Evolutionary conservation across 2,329 filamentous ascomycete species (phyloP), one percentile per base, ranked within the genome.

Genomic region (Calonectria henricotiae): DNA sequence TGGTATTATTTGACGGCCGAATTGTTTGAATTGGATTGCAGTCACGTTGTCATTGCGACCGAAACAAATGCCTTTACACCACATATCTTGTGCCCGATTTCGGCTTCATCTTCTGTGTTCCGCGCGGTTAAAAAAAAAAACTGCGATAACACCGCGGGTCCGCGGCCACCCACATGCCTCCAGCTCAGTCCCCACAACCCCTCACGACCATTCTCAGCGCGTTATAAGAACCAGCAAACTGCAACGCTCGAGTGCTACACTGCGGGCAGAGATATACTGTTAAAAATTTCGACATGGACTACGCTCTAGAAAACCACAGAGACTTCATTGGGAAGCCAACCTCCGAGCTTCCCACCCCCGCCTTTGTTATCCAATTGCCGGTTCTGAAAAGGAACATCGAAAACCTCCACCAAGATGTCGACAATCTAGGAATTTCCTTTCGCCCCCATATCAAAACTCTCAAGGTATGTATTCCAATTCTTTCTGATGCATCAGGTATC

Each of bases 391-490:
- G 69, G 39, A 85, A 85, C 58, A 79, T 82, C 44, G 73, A 79
- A 3, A 76, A 69, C 7, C 69, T 85, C 1, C 81, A 82, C 20
- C 73, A 75, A 1, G 82, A 85, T 80, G 82, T 85, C 11, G 79
- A 83, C 25, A 76, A 76, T 20, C 70, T 83, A 0, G 80, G 80
- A 0, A 80, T 85, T 32, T 69, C 73, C 4, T 85, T 85, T 30
- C 75, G 84, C 23, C 83, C 83, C 20, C 84, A 85, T 71, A 80
- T 85, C n/a, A 85, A 85, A 72, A 85, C 84, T 0, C 77, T 85
- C 27, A 85, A 85, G 79, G 84, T 83, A 44, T 2, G 39, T 41
- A 20, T 0, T 4, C 20, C n/a, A 17, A 13, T 3, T 2, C 3
- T 17, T 9, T 2, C 1, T 25, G 5, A 0, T 2, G 3, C 4